Conservation (phyloP, 192 early-diverging fungal genomes). For the Coemansia sp. region DNA sequence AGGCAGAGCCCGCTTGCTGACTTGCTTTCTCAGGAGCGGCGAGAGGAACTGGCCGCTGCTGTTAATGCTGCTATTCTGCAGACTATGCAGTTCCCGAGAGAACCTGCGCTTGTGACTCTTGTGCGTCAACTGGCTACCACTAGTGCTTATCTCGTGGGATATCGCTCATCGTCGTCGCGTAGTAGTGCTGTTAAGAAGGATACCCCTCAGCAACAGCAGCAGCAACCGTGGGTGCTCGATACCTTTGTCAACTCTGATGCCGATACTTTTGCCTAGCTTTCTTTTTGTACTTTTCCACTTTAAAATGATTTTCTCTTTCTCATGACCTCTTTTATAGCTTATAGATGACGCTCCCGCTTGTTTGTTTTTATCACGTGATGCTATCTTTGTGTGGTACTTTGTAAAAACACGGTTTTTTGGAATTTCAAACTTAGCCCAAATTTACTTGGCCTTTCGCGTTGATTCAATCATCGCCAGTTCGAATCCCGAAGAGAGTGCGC, state of each 20-base stretch:
- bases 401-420: not conserved
- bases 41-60: constrained; percentile 31
- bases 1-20: constrained; percentile 36
- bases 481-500: not conserved
- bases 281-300: constrained; percentile 1
- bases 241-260: constrained; percentile 50
- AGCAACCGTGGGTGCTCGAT: constrained; percentile 42
- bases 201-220: not conserved
- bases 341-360: too few species aligned
- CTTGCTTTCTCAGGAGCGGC: constrained; percentile 32
- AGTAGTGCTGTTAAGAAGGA: not conserved
- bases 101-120: constrained; percentile 39
- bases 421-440: not conserved
- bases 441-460: not conserved
- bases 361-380: too few species aligned
- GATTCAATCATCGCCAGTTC: constrained; percentile 3
- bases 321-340: too few species aligned
- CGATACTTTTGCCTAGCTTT: constrained; percentile 12
- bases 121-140: constrained; percentile 52
- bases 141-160: constrained; percentile 37
- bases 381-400: too few species aligned
- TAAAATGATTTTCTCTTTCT: too few species aligned
- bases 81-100: constrained; percentile 30
- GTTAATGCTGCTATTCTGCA: constrained; percentile 47
- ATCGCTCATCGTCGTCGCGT: constrained; percentile 19